Percentiles rank a stretch among this genome's conserved stretches.
phyloP scores from a whole-genome alignment of 768 basidiomycete genomes.

The Boletellus ananiceps region DNA sequence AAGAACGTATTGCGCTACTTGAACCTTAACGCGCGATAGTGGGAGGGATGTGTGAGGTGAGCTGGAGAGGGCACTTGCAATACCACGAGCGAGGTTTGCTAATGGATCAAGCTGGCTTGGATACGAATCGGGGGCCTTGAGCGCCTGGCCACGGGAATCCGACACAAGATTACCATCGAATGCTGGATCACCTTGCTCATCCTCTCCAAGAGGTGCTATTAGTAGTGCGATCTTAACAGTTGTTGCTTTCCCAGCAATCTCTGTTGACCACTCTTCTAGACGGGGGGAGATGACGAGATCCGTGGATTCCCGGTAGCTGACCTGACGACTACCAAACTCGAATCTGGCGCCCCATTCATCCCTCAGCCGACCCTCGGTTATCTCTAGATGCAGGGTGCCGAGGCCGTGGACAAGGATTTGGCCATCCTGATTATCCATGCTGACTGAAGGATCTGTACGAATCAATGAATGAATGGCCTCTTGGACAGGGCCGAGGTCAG shows the following conservation, averaged over 20 bases:
- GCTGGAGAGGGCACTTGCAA: constrained; percentile 66
- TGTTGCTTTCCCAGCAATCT: constrained; percentile 53
- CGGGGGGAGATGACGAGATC: constrained; percentile 23
- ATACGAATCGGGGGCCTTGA: constrained; percentile 49
- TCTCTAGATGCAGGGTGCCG: constrained; percentile 85
- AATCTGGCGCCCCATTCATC: constrained; percentile 79
- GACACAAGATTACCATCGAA: constrained; percentile 81
- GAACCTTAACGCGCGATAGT: constrained; percentile 58
- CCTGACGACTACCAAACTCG: constrained; percentile 71
- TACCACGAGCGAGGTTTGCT: constrained; percentile 59
- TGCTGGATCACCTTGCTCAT: constrained; percentile 57
- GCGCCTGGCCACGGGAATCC: constrained; percentile 44
- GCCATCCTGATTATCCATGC: constrained; percentile 75
- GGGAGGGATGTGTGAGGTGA: constrained; percentile 77
- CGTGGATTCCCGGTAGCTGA: constrained; percentile 71
- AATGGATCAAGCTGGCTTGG: constrained; percentile 41
- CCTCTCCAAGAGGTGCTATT: constrained; percentile 48
- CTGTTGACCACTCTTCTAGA: constrained; percentile 55
- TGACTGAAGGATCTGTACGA: constrained; percentile 88
- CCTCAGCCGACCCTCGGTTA: constrained; percentile 72
- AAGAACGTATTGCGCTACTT: constrained; percentile 42
- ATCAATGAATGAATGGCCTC: constrained; percentile 65
- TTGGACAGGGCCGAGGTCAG: constrained; percentile 74
- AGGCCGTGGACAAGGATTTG: constrained; percentile 82
- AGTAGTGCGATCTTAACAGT: constrained; percentile 50